Evolutionary conservation across 352 stramenopile species (phyloP).

Genomic region (Hyaloperonospora brassicae): DNA sequence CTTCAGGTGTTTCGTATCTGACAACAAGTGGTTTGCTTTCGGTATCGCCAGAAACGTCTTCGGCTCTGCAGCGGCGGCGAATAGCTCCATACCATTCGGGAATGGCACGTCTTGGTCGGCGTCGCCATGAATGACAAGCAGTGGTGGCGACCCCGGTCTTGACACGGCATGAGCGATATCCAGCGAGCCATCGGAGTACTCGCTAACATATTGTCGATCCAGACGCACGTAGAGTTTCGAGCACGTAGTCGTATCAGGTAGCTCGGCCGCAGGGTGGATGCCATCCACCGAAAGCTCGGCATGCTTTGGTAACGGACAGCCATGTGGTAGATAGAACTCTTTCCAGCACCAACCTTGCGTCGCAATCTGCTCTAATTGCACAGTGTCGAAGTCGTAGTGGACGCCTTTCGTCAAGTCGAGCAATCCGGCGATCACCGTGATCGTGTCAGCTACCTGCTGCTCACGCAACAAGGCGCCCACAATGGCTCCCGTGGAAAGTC

Average conservation of each 20-base stretch:
- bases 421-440: constrained; percentile 53
- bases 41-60: constrained; percentile 49
- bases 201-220: constrained; percentile 39
- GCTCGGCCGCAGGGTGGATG: constrained; percentile 10
- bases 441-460: constrained; percentile 34
- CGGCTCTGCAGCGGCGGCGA: constrained; percentile 40
- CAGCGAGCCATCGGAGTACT: constrained; percentile 37
- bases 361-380: constrained; percentile 39
- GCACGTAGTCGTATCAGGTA: constrained; percentile 16
- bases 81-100: constrained; percentile 44
- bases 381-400: constrained; percentile 44
- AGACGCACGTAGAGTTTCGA: constrained; percentile 52
- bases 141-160: constrained; percentile 11
- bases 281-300: constrained; percentile 41
- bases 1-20: constrained; percentile 70
- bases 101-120: constrained; percentile 55
- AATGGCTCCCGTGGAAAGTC: constrained; percentile 68
- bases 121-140: constrained; percentile 66
- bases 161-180: constrained; percentile 37
- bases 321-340: constrained; percentile 56
- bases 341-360: constrained; percentile 48
- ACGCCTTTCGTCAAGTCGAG: constrained; percentile 42
- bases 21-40: constrained; percentile 67
- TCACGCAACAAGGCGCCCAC: constrained; percentile 49
- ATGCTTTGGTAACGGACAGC: constrained; percentile 29